These are phyloP conservation scores for Erysimum cheiranthoides DNA, from an alignment of 345 rosid genomes.

Conservation along the genomic window DNA sequence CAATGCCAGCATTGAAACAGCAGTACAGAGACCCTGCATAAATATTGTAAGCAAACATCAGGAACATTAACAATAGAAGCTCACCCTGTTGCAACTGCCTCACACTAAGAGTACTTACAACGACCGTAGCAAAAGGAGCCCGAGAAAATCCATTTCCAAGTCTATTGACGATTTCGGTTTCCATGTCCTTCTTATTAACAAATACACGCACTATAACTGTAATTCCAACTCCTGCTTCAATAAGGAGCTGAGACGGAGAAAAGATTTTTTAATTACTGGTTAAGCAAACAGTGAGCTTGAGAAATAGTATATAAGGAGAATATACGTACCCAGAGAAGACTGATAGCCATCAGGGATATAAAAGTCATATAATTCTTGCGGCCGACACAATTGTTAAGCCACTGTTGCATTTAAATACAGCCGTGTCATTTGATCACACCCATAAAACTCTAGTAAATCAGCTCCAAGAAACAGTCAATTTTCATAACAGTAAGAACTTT, in stretches of 20 bases:
- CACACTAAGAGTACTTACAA: conserved; percentile 58
- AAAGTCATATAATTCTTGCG: conserved; percentile 86
- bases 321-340: conserved; percentile 87
- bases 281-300: conserved; percentile 12
- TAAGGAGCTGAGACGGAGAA: conserved; percentile 64
- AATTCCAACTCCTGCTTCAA: conserved; percentile 92
- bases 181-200: conserved; percentile 80
- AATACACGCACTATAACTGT: conserved; percentile 90
- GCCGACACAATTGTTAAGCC: conserved; percentile 99
- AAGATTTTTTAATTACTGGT: conserved; percentile 1
- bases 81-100: conserved; percentile 7
- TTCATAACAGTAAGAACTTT: conserved; percentile 37
- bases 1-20: conserved; percentile 88
- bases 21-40: conserved; percentile 82
- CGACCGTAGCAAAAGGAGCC: conserved; percentile 93
- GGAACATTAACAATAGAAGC: conserved; percentile 37
- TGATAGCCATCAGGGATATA: conserved; percentile 83
- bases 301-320: background rate
- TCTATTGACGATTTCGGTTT: conserved; percentile 83
- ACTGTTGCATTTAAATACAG: conserved; percentile 62
- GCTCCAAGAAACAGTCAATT: background rate
- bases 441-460: conserved; percentile 18
- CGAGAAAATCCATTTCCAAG: conserved; percentile 99
- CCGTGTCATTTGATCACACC: conserved; percentile 33
- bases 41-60: conserved; percentile 22